These are phyloP conservation scores for Cladophialophora bantiana DNA, from an alignment of 2,329 filamentous ascomycete species.

Conservation along the genomic window DNA sequence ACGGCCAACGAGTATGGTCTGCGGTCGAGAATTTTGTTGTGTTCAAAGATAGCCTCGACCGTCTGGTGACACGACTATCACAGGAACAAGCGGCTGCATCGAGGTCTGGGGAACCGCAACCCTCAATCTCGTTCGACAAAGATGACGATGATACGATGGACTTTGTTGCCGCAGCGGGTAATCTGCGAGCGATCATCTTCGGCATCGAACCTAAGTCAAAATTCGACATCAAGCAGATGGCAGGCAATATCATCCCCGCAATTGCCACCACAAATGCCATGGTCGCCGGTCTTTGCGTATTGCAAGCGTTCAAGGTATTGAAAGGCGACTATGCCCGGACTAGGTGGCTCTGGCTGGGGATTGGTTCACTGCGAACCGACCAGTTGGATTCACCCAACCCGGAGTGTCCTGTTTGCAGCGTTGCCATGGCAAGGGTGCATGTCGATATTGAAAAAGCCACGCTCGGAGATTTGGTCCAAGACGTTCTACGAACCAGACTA, in stretches of 20 bases:
- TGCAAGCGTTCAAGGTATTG: constrained; percentile 91
- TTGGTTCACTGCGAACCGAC: constrained; percentile 59
- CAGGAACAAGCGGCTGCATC: constrained; percentile 64
- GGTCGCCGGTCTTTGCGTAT: constrained; percentile 87
- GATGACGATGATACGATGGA: constrained; percentile 94
- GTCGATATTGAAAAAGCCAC: constrained; percentile 76
- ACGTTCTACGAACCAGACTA: constrained; percentile 72
- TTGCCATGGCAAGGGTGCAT: constrained; percentile 70
- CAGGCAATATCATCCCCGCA: constrained; percentile 97
- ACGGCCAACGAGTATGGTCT: constrained; percentile 82
- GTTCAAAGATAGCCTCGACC: constrained; percentile 79
- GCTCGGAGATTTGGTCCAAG: constrained; percentile 78
- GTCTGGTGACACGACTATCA: constrained; percentile 76
- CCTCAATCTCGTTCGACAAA: constrained; percentile 89
- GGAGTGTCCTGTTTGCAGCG: constrained; percentile 82
- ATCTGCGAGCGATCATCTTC: constrained; percentile 87
- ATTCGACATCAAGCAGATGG: constrained; percentile 98
- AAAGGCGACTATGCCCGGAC: constrained; percentile 72
- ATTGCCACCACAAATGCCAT: constrained; percentile 99
- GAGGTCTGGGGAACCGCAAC: constrained; percentile 52
- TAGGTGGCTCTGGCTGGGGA: constrained; percentile 86
- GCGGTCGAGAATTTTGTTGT: constrained; percentile 82
- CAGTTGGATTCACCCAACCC: constrained; percentile 74
- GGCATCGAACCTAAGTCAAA: constrained; percentile 86
- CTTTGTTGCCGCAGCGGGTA: constrained; percentile 89